Conservation (phyloP, 192 early-diverging fungal genomes). For the Podochytrium sp. region DNA sequence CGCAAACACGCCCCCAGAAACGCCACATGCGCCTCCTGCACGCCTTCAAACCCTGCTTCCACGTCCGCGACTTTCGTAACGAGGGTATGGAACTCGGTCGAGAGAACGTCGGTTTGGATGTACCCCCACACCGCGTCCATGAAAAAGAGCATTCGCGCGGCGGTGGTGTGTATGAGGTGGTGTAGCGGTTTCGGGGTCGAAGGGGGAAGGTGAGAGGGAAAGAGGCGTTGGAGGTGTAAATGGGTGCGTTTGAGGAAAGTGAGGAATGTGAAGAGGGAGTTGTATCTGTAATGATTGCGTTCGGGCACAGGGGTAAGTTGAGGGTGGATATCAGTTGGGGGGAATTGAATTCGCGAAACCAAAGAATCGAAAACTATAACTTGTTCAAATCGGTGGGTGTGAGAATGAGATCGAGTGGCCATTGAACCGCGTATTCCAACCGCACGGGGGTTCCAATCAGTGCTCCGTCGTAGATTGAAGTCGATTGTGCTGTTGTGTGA, state of each 20-base stretch:
- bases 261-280: constrained; percentile 65
- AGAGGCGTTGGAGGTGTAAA: constrained; percentile 51
- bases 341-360: neutral
- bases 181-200: constrained; percentile 23
- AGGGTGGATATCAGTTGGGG: neutral
- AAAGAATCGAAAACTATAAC: neutral
- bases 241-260: constrained; percentile 61
- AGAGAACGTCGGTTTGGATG: constrained; percentile 59
- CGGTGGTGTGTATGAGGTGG: constrained; percentile 15
- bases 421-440: constrained; percentile 60
- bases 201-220: constrained; percentile 19
- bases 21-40: constrained; percentile 29
- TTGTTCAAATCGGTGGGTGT: constrained; percentile 55
- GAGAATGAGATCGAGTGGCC: constrained; percentile 76
- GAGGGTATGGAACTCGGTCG: constrained; percentile 31
- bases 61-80: neutral
- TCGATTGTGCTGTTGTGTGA: neutral
- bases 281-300: constrained; percentile 46
- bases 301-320: neutral
- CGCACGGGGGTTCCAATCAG: constrained; percentile 56
- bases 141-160: constrained; percentile 70
- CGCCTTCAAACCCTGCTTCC: constrained; percentile 28
- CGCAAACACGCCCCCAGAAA: constrained; percentile 31
- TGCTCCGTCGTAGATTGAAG: constrained; percentile 44
- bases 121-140: constrained; percentile 73